A percentile compares a stretch with the other conserved stretches of the same genome.
These are phyloP conservation scores for Lachnellula cervina DNA, from an alignment of 2,329 filamentous ascomycete genomes.

Conservation along the genomic window DNA sequence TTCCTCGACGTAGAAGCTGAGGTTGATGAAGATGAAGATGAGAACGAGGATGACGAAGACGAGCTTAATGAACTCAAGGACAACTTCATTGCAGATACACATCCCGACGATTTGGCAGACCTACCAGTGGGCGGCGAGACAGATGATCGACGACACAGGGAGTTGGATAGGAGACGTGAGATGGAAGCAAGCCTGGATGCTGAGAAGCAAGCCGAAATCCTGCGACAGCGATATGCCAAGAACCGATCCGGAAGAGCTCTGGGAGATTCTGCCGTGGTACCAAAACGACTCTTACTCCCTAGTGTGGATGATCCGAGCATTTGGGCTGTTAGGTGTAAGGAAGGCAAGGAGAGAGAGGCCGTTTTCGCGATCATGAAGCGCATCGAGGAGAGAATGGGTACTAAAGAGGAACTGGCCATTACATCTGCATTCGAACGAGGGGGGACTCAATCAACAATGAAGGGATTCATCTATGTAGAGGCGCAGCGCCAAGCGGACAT, in stretches of 20 bases:
- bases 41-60: conserved; percentile 82
- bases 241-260: conserved; percentile 63
- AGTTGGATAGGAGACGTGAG: conserved; percentile 89
- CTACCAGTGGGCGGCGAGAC: conserved; percentile 67
- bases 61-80: conserved; percentile 74
- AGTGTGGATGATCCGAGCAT: conserved; percentile 95
- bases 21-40: conserved; percentile 90
- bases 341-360: conserved; percentile 91
- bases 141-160: conserved; percentile 88
- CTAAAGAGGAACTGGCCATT: conserved; percentile 77
- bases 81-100: conserved; percentile 81
- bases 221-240: conserved; percentile 83
- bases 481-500: conserved; percentile 84
- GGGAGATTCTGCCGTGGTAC: conserved; percentile 70
- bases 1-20: conserved; percentile 99
- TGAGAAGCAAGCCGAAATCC: conserved; percentile 82
- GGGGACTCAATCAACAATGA: conserved; percentile 72
- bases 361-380: conserved; percentile 84
- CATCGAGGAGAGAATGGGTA: conserved; percentile 72
- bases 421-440: conserved; percentile 90
- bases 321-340: conserved; percentile 88
- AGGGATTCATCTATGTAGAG: conserved; percentile 93
- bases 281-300: conserved; percentile 80
- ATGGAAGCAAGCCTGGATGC: conserved; percentile 84
- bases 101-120: conserved; percentile 84